Evolutionary conservation across 176 grass and related monocot genomes (phyloP).

Genomic region (Bothriochloa decipiens): DNA sequence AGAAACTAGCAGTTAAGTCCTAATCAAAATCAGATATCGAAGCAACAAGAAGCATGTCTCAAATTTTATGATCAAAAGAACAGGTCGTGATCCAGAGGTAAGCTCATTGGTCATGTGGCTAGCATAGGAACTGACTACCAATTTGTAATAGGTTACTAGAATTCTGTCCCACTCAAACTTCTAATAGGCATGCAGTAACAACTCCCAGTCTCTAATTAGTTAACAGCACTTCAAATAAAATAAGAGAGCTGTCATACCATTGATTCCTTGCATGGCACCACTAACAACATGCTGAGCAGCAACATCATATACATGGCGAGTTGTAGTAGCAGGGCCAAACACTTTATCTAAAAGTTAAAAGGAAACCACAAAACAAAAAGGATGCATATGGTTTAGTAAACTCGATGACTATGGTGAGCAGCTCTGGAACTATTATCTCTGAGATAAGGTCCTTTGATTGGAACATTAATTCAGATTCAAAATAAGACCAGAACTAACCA

Average conservation of each 20-base stretch:
- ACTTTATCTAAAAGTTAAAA: slow-evolving; percentile 78
- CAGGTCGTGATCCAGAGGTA: not conserved
- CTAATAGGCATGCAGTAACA: slow-evolving; percentile 22
- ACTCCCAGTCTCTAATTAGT: slow-evolving; percentile 18
- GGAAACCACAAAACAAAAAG: slow-evolving; percentile 10
- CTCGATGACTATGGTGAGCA: not conserved
- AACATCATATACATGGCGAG: slow-evolving; percentile 89
- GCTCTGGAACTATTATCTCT: not conserved
- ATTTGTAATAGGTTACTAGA: not conserved
- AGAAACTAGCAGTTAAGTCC: not conserved
- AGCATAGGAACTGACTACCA: not conserved
- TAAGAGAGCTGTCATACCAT: slow-evolving; percentile 59
- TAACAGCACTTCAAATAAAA: slow-evolving; percentile 20
- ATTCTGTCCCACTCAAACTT: not conserved
- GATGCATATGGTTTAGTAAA: slow-evolving; percentile 26
- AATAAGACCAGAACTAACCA: not conserved
- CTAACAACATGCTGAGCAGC: slow-evolving; percentile 93
- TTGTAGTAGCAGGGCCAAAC: slow-evolving; percentile 95
- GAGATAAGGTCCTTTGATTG: not conserved
- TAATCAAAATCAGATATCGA: slow-evolving; percentile 22
- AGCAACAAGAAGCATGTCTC: slow-evolving; percentile 16
- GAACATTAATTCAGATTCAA: slow-evolving; percentile 13
- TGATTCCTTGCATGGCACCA: slow-evolving; percentile 99
- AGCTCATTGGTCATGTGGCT: not conserved
- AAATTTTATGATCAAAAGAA: not conserved